Conservation (phyloP, 306 rosid species). For the Lathyrus oleraceus region DNA sequence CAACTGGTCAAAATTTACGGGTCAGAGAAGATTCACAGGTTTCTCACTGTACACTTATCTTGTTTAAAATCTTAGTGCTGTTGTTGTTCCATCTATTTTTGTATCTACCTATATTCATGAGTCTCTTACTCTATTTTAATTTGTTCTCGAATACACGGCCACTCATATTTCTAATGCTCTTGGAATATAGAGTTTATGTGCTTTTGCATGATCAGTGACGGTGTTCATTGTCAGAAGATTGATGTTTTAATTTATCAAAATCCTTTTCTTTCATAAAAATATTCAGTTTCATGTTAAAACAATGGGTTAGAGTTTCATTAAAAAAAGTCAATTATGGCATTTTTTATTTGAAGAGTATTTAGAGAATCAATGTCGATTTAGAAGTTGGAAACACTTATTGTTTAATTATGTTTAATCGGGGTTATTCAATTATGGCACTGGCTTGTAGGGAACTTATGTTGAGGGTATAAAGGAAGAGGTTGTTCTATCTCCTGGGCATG, state of each 20-base stretch:
- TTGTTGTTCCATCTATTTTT: constrained; percentile 14
- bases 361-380: constrained; percentile 17
- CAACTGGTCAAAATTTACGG: constrained; percentile 97
- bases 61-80: constrained; percentile 1
- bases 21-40: constrained; percentile 99
- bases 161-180: constrained; percentile 11
- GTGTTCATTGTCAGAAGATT: constrained; percentile 19
- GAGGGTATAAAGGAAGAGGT: constrained; percentile 99
- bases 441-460: constrained; percentile 88
- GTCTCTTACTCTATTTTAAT: constrained; percentile 13
- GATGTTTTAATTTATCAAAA: background rate
- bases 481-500: constrained; percentile 98
- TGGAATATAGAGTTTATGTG: constrained; percentile 17
- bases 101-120: background rate
- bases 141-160: constrained; percentile 9
- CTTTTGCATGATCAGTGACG: constrained; percentile 8
- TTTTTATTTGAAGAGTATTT: constrained; percentile 4
- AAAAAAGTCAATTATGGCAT: constrained; percentile 16
- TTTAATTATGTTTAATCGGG: constrained; percentile 18
- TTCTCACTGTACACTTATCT: constrained; percentile 31
- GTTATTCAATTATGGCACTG: constrained; percentile 11
- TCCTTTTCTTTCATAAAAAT: background rate
- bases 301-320: background rate
- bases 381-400: background rate
- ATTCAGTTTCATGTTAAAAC: constrained; percentile 24